Evolutionary conservation across 2,329 filamentous ascomycete species (phyloP), one percentile per base, ranked within the genome.

Genomic region (Tympanopsis confertula): DNA sequence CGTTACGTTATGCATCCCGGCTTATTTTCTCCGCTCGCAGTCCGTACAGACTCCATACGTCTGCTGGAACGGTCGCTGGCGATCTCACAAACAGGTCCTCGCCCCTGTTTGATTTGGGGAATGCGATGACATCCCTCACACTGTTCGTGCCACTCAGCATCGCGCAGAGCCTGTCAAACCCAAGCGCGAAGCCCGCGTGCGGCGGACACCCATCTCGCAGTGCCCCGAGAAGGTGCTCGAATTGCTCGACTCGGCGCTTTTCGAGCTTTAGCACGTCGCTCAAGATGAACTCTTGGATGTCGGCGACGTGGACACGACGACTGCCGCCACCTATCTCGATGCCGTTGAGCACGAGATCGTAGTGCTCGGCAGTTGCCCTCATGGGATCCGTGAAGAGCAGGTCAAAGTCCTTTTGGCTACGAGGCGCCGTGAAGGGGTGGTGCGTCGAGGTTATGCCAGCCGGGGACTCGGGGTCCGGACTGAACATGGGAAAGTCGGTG

Each of bases 331-430:
- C 91, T 2, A 98, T 72, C 58, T 98, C 91, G 4, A 94, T 77
- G 3, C 91, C 91, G 54, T 98, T 98, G 49, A 96, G 74, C 0
- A 98, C 89, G 12, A 98, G 76, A 50, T 98, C 91, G 59, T 95
- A 98, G 54, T 94, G 88, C 49, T 94, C 89, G 3, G 83, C 93
- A 47, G 71, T 74, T 1, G 77, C 86, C 35, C 68, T 59, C 1
- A 86, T 66, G 0, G 91, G 89, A 29, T 87, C 69, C 0, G 69
- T 78, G 24, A 78, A 66, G 1, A 96, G 73, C 1, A 86, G 59
- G 28, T 86, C 79, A 13, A 94, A 71, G 52, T 96, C 88, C 4
- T 66, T 62, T 0, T 69, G 57, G 0, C 75, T 75, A 24, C 84
- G 75, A 0, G 91, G 91, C 0, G 91, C 84, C 0, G 91, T 98